A percentile compares a stretch with the other conserved stretches of the same genome.
Evolutionary conservation across 2,329 filamentous ascomycete species (phyloP).

Genomic region (Aquanectria penicillioides): DNA sequence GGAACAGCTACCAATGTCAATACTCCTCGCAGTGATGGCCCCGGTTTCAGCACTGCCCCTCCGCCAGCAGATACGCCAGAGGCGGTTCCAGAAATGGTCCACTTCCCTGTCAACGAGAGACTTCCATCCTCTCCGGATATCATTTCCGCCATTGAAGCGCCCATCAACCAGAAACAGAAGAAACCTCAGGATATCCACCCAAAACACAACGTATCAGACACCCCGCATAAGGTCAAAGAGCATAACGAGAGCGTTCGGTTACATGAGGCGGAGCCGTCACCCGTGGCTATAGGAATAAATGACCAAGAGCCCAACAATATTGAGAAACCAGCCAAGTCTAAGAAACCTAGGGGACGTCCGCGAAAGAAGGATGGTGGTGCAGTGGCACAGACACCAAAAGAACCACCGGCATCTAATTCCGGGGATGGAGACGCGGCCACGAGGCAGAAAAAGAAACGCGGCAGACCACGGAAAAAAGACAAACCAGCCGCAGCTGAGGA

Average conservation of each 20-base stretch:
- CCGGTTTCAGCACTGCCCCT: conserved; percentile 32
- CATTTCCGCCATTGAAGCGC: conserved; percentile 30
- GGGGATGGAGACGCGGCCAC: conserved; percentile 18
- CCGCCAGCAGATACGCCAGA: conserved; percentile 26
- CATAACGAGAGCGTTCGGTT: not conserved
- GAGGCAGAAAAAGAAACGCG: conserved; percentile 50
- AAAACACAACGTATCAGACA: conserved; percentile 1
- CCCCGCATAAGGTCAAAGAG: conserved; percentile 4
- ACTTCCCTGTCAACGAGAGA: conserved; percentile 4
- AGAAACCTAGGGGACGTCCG: conserved; percentile 46
- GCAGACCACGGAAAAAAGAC: conserved; percentile 53
- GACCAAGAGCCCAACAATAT: conserved; percentile 29
- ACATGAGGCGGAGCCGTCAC: conserved; percentile 6
- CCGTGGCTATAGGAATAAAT: conserved; percentile 1
- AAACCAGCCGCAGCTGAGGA: conserved; percentile 24
- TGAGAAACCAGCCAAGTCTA: conserved; percentile 33
- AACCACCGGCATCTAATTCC: conserved; percentile 3
- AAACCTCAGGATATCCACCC: conserved; percentile 18
- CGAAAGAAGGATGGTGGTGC: conserved; percentile 38
- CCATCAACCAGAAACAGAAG: conserved; percentile 16
- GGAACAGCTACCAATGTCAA: conserved; percentile 50
- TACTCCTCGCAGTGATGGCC: conserved; percentile 43
- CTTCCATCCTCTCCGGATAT: conserved; percentile 40
- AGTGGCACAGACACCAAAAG: conserved; percentile 20
- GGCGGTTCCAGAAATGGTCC: not conserved